phyloP scores from a whole-genome alignment of 1,284 basidiomycete species.

The Butyriboletus appendiculatus region DNA sequence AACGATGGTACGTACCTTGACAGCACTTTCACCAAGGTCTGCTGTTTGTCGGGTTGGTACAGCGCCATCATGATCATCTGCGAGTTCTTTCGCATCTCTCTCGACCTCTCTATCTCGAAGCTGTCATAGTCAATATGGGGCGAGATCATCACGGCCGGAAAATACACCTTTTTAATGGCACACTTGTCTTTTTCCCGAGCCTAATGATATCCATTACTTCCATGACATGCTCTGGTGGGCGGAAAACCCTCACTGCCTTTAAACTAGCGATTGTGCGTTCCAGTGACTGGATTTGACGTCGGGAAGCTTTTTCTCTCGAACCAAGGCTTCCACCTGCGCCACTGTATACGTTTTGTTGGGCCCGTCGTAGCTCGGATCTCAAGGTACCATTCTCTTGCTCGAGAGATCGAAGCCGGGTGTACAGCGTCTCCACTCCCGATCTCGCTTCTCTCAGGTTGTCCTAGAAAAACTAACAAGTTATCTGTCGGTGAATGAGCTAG shows the following conservation, averaged over 20 bases:
- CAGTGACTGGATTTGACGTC: slow-evolving; percentile 10
- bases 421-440: slow-evolving; percentile 13
- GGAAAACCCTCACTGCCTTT: slow-evolving; percentile 2
- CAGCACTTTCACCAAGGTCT: slow-evolving; percentile 13
- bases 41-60: neutral
- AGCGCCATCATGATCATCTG: neutral
- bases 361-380: slow-evolving; percentile 6
- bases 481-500: neutral
- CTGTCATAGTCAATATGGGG: slow-evolving; percentile 5
- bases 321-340: neutral
- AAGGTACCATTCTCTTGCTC: slow-evolving; percentile 9
- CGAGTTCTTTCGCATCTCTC: slow-evolving; percentile 17
- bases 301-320: neutral
- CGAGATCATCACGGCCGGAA: neutral
- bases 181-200: slow-evolving; percentile 12
- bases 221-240: neutral
- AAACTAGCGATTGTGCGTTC: slow-evolving; percentile 10
- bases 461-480: slow-evolving; percentile 5
- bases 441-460: slow-evolving; percentile 3
- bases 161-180: slow-evolving; percentile 17
- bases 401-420: slow-evolving; percentile 10
- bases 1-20: slow-evolving; percentile 3
- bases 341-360: neutral
- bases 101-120: slow-evolving; percentile 16
- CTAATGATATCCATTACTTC: slow-evolving; percentile 1